Evolutionary conservation across 2,329 filamentous ascomycete species (phyloP), one percentile per base, ranked within the genome.

Genomic region (Hyphodiscus sp.): DNA sequence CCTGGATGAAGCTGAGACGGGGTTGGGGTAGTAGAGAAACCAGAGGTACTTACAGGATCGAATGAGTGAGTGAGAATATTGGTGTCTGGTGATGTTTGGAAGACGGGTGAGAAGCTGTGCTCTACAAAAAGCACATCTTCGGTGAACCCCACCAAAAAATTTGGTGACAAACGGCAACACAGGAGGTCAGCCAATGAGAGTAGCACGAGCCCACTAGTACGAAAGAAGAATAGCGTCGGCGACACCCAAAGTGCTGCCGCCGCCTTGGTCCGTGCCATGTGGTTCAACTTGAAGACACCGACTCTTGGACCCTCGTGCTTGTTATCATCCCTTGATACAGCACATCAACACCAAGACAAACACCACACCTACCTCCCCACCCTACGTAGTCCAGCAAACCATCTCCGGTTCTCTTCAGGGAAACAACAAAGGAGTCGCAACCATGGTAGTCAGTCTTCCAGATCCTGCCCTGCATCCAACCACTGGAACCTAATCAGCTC

Each of bases 401-500:
- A 47, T 47, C 45, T 18, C 43, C 5, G 13, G 3, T 45, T 16
- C 43, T 45, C 23, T 20, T 19, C 30, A 9, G 18, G 15, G 9
- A 8, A 30, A 26, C 13, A 30, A 16, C n/a, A 7, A 20, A n/a
- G 23, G n/a, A 51, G 11, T 56, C 45, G 58, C 60, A 67, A 68
- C 52, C 51, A 74, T 74, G 72, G 72, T 74, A 60, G 70, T 71
- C 62, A 63, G 70, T 70, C 45, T 51, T 15, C 53, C 52, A 45
- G 45, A n/a, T 10, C 33, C 44, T 56, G 54, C 45, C 52, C 41
- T 55, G 58, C 60, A 60, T 45, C 49, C 42, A 49, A 68, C 71
- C 33, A 38, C 70, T 73, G 71, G 73, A 73, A 74, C 72, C 69
- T 70, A 65, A 67, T 71, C 64, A 60, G 44, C 65, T 71, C 58